These are phyloP conservation scores for Tagetes patula DNA, from an alignment of 129 eudicot genomes.

Conservation along the genomic window DNA sequence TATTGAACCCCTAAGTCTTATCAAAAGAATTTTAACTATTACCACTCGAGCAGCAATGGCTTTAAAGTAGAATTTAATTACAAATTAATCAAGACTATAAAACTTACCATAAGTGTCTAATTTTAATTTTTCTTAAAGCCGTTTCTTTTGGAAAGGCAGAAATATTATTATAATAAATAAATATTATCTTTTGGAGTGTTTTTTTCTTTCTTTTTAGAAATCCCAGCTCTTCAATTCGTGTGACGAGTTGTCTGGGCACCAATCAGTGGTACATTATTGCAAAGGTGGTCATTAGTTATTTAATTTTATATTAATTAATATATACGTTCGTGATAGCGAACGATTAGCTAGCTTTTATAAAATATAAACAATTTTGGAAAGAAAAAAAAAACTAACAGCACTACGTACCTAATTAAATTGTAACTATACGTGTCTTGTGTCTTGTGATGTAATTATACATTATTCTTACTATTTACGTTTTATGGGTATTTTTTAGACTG, in stretches of 20 bases:
- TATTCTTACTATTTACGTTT: too few species aligned
- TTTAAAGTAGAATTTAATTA: too few species aligned
- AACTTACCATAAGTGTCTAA: conserved; percentile 7
- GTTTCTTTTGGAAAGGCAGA: conserved; percentile 21
- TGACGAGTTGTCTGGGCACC: conserved; percentile 42
- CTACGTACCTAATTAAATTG: conserved; percentile 16
- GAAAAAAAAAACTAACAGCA: neutral
- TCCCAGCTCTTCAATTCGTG: conserved; percentile 19
- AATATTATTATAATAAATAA: conserved; percentile 18
- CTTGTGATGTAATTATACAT: conserved; percentile 24
- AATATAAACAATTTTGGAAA: conserved; percentile 34
- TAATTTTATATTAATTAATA: conserved; percentile 38
- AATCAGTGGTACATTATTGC: conserved; percentile 44
- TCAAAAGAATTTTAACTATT: too few species aligned
- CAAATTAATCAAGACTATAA: conserved; percentile 15
- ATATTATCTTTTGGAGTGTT: conserved; percentile 33
- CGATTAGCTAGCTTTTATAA: conserved; percentile 29
- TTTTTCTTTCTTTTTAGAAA: conserved; percentile 29
- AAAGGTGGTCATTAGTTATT: conserved; percentile 36
- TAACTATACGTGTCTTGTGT: conserved; percentile 26
- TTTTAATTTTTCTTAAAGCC: conserved; percentile 8
- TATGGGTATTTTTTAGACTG: too few species aligned
- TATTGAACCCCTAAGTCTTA: too few species aligned
- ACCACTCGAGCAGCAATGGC: too few species aligned
- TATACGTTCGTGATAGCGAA: neutral